Conservation (phyloP, 2,329 filamentous ascomycete genomes). For the Fusarium citri region DNA sequence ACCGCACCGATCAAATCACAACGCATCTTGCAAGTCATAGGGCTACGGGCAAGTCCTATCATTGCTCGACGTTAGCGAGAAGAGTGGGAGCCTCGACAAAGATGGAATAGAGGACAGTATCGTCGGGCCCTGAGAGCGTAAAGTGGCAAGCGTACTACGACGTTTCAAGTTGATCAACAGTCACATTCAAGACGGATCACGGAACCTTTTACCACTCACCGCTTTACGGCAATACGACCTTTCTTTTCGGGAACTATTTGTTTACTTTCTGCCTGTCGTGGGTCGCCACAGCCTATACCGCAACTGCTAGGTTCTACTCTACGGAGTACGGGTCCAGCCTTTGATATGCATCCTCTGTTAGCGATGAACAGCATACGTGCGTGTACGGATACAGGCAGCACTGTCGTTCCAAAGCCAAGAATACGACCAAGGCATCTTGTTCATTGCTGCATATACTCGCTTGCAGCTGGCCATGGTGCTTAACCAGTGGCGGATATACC, state of each 20-base stretch:
- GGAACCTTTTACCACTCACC: constrained; percentile 27
- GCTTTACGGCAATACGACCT: constrained; percentile 28
- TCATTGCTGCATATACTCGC: background rate
- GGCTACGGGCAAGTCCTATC: background rate
- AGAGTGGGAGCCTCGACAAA: constrained; percentile 1
- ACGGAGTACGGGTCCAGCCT: background rate
- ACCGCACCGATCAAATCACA: constrained; percentile 1
- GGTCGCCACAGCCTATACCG: constrained; percentile 11
- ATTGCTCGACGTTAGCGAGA: background rate
- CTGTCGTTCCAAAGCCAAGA: background rate
- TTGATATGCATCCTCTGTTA: constrained; percentile 21
- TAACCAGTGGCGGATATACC: background rate
- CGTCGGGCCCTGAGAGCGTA: constrained; percentile 1
- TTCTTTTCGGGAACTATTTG: constrained; percentile 2
- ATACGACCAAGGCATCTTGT: background rate
- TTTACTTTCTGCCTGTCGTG: background rate
- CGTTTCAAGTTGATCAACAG: constrained; percentile 26
- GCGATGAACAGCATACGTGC: constrained; percentile 15
- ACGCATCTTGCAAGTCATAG: background rate
- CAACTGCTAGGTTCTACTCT: constrained; percentile 4
- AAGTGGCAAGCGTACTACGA: constrained; percentile 17
- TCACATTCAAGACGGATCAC: constrained; percentile 25
- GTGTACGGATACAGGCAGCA: background rate
- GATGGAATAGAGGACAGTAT: constrained; percentile 6
- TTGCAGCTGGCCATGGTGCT: background rate